Evolutionary conservation across 805 yeast species (phyloP), one percentile per base, ranked within the genome.

Genomic region (Candida vartiovaarae): DNA sequence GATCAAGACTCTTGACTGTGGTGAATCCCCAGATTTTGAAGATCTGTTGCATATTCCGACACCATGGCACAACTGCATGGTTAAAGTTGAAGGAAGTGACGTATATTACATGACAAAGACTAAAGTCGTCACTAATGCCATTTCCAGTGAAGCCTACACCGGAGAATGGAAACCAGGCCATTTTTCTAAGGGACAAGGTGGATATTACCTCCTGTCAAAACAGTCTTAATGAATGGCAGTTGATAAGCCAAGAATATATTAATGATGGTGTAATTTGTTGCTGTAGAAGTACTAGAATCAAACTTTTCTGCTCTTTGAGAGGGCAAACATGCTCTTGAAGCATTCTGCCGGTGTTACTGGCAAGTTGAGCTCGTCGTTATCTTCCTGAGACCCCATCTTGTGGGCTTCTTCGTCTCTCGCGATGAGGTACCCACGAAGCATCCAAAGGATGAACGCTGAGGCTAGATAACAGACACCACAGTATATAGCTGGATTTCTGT

Each of bases 1-100:
- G 11, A 70, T 76, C 15, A 67, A 62, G 40, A 63, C 71, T n/a
- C 57, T 77, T 31, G 62, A 60, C 27, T 61, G 59, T 25, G 41
- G 54, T 27, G 62, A 55, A 15, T 73, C 71, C 40, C 81, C 77
- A 2, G 54, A 54, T 27, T 70, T 63, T 53, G 77, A 73, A 36
- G 82, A 75, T 50, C 62, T 74, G 49, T 66, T 78, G 45, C 84
- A 78, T 56, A 76, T 78, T 45, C 83, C 84, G 40, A 78, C 83
- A 0, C 83, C 84, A 38, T 78, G 83, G 83, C 84, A 78, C 58
- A 78, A 78, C 51, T 64, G 76, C 41, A 69, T 78, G 10, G 72
- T 74, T 26, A 62, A 64, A 40, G 57, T 72, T 42, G 67, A 65
- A 38, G 70, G 67, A 30, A 58, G 59, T 32, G 56, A 61, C 6